Evolutionary conservation across 2,329 filamentous ascomycete genomes (phyloP), one percentile per base, ranked within the genome.

Genomic region (Elsinoe arachidis): DNA sequence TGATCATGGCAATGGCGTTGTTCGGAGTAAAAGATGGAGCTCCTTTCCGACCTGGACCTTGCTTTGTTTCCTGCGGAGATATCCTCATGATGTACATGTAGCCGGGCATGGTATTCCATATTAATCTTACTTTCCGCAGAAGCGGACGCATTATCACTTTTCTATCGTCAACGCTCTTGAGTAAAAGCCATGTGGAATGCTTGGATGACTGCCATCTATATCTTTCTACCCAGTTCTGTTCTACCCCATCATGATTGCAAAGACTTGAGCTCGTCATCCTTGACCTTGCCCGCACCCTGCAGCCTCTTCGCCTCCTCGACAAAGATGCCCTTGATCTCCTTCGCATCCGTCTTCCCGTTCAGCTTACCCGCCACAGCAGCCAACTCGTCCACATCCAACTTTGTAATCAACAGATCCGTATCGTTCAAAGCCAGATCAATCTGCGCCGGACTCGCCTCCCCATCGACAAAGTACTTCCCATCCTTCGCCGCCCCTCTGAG

Each of bases 401-500:
- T 95, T 74, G 79, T 79, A 76, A 96, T 90, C 60, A 99, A 75
- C 19, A 86, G 76, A 69, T 99, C 95, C 51, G 95, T 88, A 64
- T 96, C 92, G 66, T 81, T 81, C 37, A 97, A 80, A 1, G 93
- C 89, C 33, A 79, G 76, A 68, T 97, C 91, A 64, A 99, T 89
- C 69, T 89, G 83, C 12, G 88, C 79, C n/a, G 87, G 81, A 23
- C 85, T 77, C 60, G 91, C 87, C 56, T 85, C 87, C 44, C 80
- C 76, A 35, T 70, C 76, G 17, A 77, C 77, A 73, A 99, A 96
- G 84, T 99, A 99, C 80, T 96, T 96, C 68, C 88, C 91, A 65
- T 99, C 93, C 81, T 99, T 99, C 75, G 92, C 88, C 63, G 88
- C 90, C 61, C 84, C 85, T 74, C 95, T 90, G 66, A 99, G 85